Conservation (phyloP, 108 stramenopile species). For the Heterococcus sp. region DNA sequence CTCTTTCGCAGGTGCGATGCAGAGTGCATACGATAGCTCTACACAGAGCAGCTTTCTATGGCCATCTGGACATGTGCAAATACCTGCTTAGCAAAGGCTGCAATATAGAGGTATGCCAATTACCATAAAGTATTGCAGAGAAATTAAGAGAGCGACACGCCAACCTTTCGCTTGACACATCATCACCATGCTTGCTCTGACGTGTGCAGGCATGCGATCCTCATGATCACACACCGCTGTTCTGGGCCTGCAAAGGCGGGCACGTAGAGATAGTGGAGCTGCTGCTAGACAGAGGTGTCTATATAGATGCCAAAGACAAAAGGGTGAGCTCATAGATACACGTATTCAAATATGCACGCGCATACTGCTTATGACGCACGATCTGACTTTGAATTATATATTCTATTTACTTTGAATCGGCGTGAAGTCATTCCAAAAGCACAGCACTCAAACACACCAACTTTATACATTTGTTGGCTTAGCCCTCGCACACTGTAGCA, state of each 20-base stretch:
- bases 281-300: constrained; percentile 18
- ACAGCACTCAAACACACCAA: not conserved
- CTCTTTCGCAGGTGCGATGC: not conserved
- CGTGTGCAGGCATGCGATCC: constrained; percentile 20
- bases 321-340: constrained; percentile 3
- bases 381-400: not conserved
- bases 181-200: not conserved
- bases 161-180: not conserved
- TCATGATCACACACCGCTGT: constrained; percentile 28
- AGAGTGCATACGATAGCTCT: constrained; percentile 16
- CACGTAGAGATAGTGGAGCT: constrained; percentile 16
- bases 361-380: not conserved
- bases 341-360: not conserved
- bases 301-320: constrained; percentile 30
- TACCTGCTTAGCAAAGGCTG: constrained; percentile 19
- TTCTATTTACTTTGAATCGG: not conserved
- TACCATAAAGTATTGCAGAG: not conserved
- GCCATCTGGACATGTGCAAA: constrained; percentile 19
- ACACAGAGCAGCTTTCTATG: constrained; percentile 39
- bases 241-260: constrained; percentile 31
- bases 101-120: constrained; percentile 23
- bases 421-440: not conserved
- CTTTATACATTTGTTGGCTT: not conserved
- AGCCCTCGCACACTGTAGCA: not conserved
- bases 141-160: not conserved